Evolutionary conservation across 805 yeast species (phyloP).

Genomic region (Brettanomyces naardenensis): DNA sequence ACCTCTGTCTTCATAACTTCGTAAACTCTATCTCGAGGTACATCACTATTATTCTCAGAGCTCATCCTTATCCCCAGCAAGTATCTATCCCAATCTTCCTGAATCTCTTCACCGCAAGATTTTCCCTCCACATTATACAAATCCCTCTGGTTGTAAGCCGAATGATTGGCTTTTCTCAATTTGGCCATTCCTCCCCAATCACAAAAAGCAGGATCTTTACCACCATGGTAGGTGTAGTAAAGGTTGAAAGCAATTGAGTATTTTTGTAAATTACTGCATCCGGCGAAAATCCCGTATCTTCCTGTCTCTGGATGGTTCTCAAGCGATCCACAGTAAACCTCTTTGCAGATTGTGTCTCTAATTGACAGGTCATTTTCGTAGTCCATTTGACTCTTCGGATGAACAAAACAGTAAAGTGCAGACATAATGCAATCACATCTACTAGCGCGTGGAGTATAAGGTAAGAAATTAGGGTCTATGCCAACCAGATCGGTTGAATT

Average conservation of each 20-base stretch:
- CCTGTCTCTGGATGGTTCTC: slow-evolving; percentile 29
- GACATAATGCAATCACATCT: slow-evolving; percentile 38
- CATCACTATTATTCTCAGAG: no score
- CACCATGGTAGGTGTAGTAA: slow-evolving; percentile 21
- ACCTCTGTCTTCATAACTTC: no score
- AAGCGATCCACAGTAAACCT: slow-evolving; percentile 32
- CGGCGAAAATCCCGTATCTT: slow-evolving; percentile 34
- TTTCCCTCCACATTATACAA: slow-evolving; percentile 16
- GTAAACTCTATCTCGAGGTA: background rate
- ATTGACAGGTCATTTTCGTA: slow-evolving; percentile 1
- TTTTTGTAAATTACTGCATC: slow-evolving; percentile 30
- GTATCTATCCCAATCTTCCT: slow-evolving; percentile 20
- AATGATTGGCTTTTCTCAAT: slow-evolving; percentile 9
- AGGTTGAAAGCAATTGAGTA: slow-evolving; percentile 34
- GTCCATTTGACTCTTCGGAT: slow-evolving; percentile 15
- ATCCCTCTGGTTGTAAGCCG: slow-evolving; percentile 10
- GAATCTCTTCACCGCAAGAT: slow-evolving; percentile 17
- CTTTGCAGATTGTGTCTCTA: slow-evolving; percentile 26
- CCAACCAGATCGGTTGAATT: slow-evolving; percentile 10
- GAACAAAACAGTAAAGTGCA: slow-evolving; percentile 30
- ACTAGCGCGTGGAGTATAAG: slow-evolving; percentile 33
- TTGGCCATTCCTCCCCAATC: slow-evolving; percentile 12
- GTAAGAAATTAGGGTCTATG: slow-evolving; percentile 17
- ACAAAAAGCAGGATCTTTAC: slow-evolving; percentile 11
- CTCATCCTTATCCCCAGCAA: no score